phyloP scores from a whole-genome alignment of 306 rosid species.

The Vigna angularis region DNA sequence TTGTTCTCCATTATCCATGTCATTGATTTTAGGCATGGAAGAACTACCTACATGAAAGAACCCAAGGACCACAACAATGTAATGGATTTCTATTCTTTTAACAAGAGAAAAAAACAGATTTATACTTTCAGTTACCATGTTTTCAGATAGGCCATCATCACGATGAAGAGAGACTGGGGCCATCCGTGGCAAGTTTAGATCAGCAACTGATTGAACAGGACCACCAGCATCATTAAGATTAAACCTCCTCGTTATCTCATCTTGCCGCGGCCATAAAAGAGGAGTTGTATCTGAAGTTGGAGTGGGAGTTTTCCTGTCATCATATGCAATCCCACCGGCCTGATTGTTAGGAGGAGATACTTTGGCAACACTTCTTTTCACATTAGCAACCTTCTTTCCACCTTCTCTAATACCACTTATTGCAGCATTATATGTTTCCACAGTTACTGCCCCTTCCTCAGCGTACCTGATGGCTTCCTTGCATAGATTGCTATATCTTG shows the following conservation, averaged over 20 bases:
- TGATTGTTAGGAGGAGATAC: conserved; percentile 69
- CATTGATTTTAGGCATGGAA: conserved; percentile 93
- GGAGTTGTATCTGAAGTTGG: conserved; percentile 74
- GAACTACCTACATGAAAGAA: conserved; percentile 66
- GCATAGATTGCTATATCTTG: conserved; percentile 74
- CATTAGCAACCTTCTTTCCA: conserved; percentile 69
- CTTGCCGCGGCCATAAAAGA: conserved; percentile 87
- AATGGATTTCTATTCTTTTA: conserved; percentile 29
- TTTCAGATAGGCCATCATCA: conserved; percentile 83
- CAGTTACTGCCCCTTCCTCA: conserved; percentile 83
- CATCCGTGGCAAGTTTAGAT: conserved; percentile 85
- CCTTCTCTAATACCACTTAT: conserved; percentile 76
- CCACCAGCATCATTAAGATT: conserved; percentile 83
- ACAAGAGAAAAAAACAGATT: conserved; percentile 16
- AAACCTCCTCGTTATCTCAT: conserved; percentile 72
- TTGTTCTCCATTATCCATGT: conserved; percentile 98
- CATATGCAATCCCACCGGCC: conserved; percentile 61
- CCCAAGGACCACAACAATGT: conserved; percentile 43
- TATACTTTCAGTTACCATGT: conserved; percentile 56
- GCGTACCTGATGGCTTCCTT: conserved; percentile 87
- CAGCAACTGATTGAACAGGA: conserved; percentile 69
- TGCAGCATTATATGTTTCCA: conserved; percentile 81
- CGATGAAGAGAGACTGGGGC: conserved; percentile 88
- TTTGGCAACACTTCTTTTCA: conserved; percentile 75
- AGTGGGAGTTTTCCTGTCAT: conserved; percentile 64